These are phyloP conservation scores for Paramyrothecium roridum DNA, from an alignment of 2,329 filamentous ascomycete genomes.

Conservation along the genomic window DNA sequence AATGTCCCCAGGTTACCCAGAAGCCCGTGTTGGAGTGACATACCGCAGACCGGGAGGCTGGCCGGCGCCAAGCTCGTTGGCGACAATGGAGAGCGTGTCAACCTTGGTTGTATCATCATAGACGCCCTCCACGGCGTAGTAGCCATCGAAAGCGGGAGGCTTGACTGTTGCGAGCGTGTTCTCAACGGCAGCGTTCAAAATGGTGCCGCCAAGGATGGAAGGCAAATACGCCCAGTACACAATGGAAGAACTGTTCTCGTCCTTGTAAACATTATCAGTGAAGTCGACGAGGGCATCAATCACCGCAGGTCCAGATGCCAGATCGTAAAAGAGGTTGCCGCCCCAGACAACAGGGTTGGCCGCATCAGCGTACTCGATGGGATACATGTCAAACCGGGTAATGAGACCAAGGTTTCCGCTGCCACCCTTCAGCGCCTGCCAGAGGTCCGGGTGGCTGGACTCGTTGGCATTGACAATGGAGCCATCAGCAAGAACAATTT, in stretches of 20 bases:
- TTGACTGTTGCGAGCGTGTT: slow-evolving; percentile 23
- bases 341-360: slow-evolving; percentile 25
- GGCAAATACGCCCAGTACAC: slow-evolving; percentile 30
- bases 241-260: slow-evolving; percentile 28
- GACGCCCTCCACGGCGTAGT: slow-evolving; percentile 15
- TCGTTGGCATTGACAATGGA: slow-evolving; percentile 38
- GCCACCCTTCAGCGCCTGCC: slow-evolving; percentile 44
- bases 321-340: slow-evolving; percentile 22
- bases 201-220: slow-evolving; percentile 18
- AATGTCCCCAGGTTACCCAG: neutral
- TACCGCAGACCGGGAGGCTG: slow-evolving; percentile 23
- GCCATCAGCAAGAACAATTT: slow-evolving; percentile 42
- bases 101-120: slow-evolving; percentile 21
- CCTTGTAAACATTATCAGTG: slow-evolving; percentile 22
- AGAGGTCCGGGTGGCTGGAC: slow-evolving; percentile 36
- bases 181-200: slow-evolving; percentile 26
- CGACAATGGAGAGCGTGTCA: slow-evolving; percentile 22
- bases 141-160: slow-evolving; percentile 25
- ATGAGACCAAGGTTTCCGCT: slow-evolving; percentile 41
- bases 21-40: neutral
- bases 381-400: slow-evolving; percentile 28
- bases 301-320: slow-evolving; percentile 13
- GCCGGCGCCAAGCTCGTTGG: slow-evolving; percentile 22
- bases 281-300: slow-evolving; percentile 29
- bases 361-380: slow-evolving; percentile 22